Evolutionary conservation across 106 monocot species (phyloP).

Genomic region (Iris macrosiphon): DNA sequence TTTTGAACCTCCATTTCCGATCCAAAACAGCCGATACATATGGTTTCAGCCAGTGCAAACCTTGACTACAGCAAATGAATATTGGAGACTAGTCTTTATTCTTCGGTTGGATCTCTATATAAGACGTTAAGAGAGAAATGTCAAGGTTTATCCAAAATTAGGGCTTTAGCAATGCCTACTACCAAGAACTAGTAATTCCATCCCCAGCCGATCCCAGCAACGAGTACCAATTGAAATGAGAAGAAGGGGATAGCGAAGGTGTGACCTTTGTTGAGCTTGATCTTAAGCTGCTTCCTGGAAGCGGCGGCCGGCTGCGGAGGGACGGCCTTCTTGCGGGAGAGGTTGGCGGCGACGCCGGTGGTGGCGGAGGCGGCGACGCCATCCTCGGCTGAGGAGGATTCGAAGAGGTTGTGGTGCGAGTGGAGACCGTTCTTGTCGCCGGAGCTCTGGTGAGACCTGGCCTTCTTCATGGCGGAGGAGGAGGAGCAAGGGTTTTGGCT

Average conservation of each 20-base stretch:
- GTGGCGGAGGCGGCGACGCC: background rate
- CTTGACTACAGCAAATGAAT: no score
- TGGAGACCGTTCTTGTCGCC: slow-evolving; percentile 11
- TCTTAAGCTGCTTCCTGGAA: slow-evolving; percentile 20
- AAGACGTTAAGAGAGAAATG: no score
- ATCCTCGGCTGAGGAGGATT: background rate
- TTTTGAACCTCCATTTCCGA: no score
- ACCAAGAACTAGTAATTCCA: background rate
- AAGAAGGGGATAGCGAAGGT: background rate
- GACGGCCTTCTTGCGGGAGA: slow-evolving; percentile 26
- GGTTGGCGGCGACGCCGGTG: slow-evolving; percentile 17
- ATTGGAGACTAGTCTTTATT: no score
- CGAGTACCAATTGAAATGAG: background rate
- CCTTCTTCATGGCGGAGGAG: slow-evolving; percentile 21
- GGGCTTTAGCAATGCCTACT: background rate
- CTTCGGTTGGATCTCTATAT: no score
- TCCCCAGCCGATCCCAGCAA: no score
- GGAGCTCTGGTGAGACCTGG: slow-evolving; percentile 14
- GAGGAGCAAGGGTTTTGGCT: slow-evolving; percentile 6
- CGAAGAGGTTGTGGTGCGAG: slow-evolving; percentile 10
- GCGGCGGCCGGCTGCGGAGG: slow-evolving; percentile 17
- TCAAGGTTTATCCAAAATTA: background rate
- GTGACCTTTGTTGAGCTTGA: slow-evolving; percentile 19
- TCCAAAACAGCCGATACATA: no score
- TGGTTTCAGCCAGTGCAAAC: no score